Percentiles rank a stretch among this genome's conserved stretches.
These are phyloP conservation scores for Fusarium veterinarium DNA, from an alignment of 2,329 filamentous ascomycete genomes.

Conservation along the genomic window DNA sequence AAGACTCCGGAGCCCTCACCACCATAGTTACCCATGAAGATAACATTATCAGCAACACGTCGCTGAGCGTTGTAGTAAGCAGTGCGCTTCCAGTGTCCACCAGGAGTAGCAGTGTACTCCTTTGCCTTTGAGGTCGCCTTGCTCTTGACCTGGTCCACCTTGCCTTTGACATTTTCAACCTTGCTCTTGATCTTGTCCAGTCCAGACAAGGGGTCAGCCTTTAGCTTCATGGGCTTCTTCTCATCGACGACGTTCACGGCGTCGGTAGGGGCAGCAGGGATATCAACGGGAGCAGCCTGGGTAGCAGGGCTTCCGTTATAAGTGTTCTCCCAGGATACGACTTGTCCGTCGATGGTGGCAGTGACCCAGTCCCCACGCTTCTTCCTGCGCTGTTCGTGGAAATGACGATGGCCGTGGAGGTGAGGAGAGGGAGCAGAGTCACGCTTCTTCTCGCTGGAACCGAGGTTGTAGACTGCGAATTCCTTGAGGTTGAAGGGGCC, in stretches of 20 bases:
- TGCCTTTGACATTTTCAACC: slow-evolving; percentile 22
- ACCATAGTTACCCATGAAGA: slow-evolving; percentile 63
- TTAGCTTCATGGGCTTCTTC: slow-evolving; percentile 8
- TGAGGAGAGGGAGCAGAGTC: slow-evolving; percentile 41
- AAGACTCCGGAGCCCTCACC: slow-evolving; percentile 57
- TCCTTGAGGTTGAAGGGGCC: slow-evolving; percentile 75
- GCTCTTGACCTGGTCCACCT: slow-evolving; percentile 27
- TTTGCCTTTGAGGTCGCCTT: slow-evolving; percentile 9
- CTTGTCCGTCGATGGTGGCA: slow-evolving; percentile 68
- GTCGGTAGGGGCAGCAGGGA: slow-evolving; percentile 13
- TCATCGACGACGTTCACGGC: neutral
- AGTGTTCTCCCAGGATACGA: slow-evolving; percentile 69
- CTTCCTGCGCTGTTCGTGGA: slow-evolving; percentile 58
- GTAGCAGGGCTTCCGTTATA: slow-evolving; percentile 53
- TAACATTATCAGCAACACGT: slow-evolving; percentile 55
- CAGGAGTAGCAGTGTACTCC: slow-evolving; percentile 21
- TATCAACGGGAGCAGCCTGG: slow-evolving; percentile 28
- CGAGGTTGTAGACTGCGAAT: slow-evolving; percentile 75
- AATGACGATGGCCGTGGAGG: slow-evolving; percentile 59
- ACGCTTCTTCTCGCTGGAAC: slow-evolving; percentile 48
- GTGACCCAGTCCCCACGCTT: slow-evolving; percentile 62
- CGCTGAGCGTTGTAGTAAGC: slow-evolving; percentile 59
- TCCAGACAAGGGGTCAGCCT: slow-evolving; percentile 15
- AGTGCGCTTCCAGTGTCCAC: slow-evolving; percentile 55
- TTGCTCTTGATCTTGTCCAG: slow-evolving; percentile 27